phyloP scores from a whole-genome alignment of 2,329 filamentous ascomycete species.

The Orbilia oligospora region DNA sequence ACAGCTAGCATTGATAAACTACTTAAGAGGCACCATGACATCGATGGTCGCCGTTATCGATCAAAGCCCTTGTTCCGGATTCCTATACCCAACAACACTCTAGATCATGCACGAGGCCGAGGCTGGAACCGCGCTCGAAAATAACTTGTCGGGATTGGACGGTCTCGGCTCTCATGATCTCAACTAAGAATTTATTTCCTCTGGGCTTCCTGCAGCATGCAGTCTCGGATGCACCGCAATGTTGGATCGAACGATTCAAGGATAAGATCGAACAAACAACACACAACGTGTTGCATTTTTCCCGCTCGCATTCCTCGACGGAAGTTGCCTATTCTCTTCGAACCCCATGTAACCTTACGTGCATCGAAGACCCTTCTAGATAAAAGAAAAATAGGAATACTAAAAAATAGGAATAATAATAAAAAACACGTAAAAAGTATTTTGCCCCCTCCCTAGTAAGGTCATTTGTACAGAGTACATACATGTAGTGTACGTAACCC shows the following conservation, averaged over 20 bases:
- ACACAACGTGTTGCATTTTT: slow-evolving; percentile 17
- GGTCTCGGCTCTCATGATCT: too few relatives aligned
- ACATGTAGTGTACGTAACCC: neutral
- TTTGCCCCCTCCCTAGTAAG: slow-evolving; percentile 2
- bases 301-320: neutral
- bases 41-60: neutral
- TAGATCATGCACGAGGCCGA: neutral
- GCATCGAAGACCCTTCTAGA: slow-evolving; percentile 12
- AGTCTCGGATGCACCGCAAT: too few relatives aligned
- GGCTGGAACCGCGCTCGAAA: neutral
- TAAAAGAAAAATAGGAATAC: neutral
- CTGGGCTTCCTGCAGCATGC: too few relatives aligned
- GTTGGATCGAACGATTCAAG: neutral
- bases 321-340: slow-evolving; percentile 17
- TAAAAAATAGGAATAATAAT: too few relatives aligned
- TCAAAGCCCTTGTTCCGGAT: neutral
- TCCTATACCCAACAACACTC: neutral
- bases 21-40: neutral
- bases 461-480: slow-evolving; percentile 8
- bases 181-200: neutral
- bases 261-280: slow-evolving; percentile 10
- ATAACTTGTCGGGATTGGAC: neutral
- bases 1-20: too few relatives aligned
- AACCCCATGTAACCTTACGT: slow-evolving; percentile 18
- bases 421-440: neutral